phyloP scores from a whole-genome alignment of 768 basidiomycete species.

The Asterophora lycoperdoides region DNA sequence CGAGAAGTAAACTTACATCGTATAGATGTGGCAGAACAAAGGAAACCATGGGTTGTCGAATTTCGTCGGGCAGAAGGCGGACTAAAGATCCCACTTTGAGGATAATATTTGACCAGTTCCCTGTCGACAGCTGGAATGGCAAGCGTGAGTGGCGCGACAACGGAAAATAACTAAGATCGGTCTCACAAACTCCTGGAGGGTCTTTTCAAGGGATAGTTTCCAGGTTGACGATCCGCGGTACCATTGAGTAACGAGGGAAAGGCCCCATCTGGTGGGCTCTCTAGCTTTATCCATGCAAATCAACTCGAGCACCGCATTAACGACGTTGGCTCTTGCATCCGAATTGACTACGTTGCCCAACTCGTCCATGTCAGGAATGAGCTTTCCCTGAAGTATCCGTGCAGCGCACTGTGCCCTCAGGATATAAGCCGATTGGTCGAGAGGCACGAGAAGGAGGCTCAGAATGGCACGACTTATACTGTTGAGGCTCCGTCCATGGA shows the following conservation, averaged over 20 bases:
- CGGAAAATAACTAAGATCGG: not conserved
- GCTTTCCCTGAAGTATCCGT: slow-evolving; percentile 37
- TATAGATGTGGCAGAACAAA: slow-evolving; percentile 43
- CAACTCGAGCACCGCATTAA: slow-evolving; percentile 41
- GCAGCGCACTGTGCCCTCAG: slow-evolving; percentile 30
- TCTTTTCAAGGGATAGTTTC: slow-evolving; percentile 38
- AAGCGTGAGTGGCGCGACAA: slow-evolving; percentile 2
- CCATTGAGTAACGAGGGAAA: slow-evolving; percentile 35
- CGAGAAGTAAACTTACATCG: slow-evolving; percentile 38
- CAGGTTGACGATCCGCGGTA: slow-evolving; percentile 34
- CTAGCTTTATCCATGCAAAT: slow-evolving; percentile 23
- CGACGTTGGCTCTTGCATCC: slow-evolving; percentile 37
- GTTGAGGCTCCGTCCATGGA: slow-evolving; percentile 45
- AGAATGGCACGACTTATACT: slow-evolving; percentile 25
- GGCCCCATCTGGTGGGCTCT: slow-evolving; percentile 27
- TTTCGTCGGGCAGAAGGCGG: slow-evolving; percentile 42
- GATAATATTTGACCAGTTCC: slow-evolving; percentile 40
- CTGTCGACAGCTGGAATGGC: slow-evolving; percentile 30
- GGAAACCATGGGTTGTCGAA: slow-evolving; percentile 36
- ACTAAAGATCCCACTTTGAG: slow-evolving; percentile 40
- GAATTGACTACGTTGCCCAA: slow-evolving; percentile 26
- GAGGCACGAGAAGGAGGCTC: slow-evolving; percentile 15
- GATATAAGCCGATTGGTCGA: slow-evolving; percentile 15
- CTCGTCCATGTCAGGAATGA: slow-evolving; percentile 45
- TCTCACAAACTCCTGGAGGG: slow-evolving; percentile 40